Base-by-base conservation (phyloP, 768 basidiomycete genomes). In the Cystofilobasidium capitatum region DNA sequence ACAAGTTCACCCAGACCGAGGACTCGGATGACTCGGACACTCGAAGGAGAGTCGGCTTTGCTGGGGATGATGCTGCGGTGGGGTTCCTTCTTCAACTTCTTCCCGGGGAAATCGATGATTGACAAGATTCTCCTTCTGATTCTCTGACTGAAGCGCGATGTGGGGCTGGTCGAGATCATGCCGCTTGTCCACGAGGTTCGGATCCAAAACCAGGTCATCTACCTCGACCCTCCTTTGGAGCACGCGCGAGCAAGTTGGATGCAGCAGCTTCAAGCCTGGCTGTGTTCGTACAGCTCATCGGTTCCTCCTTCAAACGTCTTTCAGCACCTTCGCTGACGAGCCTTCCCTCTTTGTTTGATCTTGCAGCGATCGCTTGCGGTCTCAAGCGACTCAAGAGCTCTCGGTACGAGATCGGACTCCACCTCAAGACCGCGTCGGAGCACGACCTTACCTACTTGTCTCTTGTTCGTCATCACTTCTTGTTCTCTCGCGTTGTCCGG, bases 131-230 rank as follows among this genome's bases (percentile, higher is more conserved):
- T 36, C 7, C 14, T 24, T 55, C 9, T 31, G 26, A 14, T 17
- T 13, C 39, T 60, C 24, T n/a, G 10, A 20, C n/a, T 5, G 5
- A 49, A 64, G 63, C 37, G 24, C 39, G 63, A 39, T 16, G 63
- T 55, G 16, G 63, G 63, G 22, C 37, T 51, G 24, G 85, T 93
- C 82, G 81, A 82, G 1, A 76, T 97, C 71, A 86, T 88, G 72
- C 89, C 91, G 0, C 87, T 96, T 66, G 82, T 94, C 9, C 93
- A 98, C 76, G 94, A 98, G 76, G 89, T 98, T 70, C 84, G 93
- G 78, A 97, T 98, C 82, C 89, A 93, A 75, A 96, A 99, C 75
- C 96, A 99, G 76, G 91, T 97, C 71, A 97, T 99, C 77, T 98
- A 96, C 80, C 81, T 98, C 61, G 94, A 98, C 76, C 96, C 96